Percentiles rank a stretch among this genome's conserved stretches.
These are phyloP conservation scores for Talaromyces sp. DNA, from an alignment of 2,329 filamentous ascomycete genomes.

Conservation along the genomic window DNA sequence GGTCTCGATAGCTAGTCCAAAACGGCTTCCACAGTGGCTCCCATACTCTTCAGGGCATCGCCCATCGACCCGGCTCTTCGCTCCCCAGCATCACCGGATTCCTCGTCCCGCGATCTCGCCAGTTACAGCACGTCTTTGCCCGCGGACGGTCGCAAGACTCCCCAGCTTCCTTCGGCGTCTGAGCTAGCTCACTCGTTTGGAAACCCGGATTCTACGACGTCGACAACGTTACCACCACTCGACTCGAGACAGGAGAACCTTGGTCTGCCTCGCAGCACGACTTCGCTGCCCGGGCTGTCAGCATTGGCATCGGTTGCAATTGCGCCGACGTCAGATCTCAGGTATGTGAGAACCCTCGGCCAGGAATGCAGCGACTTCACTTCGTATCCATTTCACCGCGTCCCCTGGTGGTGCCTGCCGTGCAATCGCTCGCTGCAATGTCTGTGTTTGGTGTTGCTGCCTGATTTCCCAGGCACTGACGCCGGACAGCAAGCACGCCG, in stretches of 20 bases:
- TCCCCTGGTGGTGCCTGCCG: not conserved
- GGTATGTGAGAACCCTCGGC: constrained; percentile 36
- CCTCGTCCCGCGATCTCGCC: constrained; percentile 32
- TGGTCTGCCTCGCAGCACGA: constrained; percentile 28
- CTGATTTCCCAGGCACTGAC: constrained; percentile 10
- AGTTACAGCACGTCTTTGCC: constrained; percentile 41
- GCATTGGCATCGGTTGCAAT: constrained; percentile 59
- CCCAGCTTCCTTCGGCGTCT: constrained; percentile 43
- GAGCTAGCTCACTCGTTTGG: constrained; percentile 52
- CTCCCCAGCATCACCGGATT: constrained; percentile 47
- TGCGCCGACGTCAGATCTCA: constrained; percentile 50
- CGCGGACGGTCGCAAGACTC: constrained; percentile 46
- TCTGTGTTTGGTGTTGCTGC: not conserved
- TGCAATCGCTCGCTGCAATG: not conserved
- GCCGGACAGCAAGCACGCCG: not conserved
- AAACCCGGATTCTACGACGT: constrained; percentile 51
- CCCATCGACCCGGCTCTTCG: constrained; percentile 51
- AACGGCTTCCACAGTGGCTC: constrained; percentile 60
- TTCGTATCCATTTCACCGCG: not conserved
- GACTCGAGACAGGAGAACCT: constrained; percentile 28
- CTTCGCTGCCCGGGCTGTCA: constrained; percentile 56
- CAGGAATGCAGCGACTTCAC: not conserved
- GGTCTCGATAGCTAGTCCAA: constrained; percentile 34
- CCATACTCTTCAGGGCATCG: constrained; percentile 58
- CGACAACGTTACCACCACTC: constrained; percentile 34